These are phyloP conservation scores for Haberlea rhodopensis DNA, from an alignment of 257 asterid genomes.

Conservation along the genomic window DNA sequence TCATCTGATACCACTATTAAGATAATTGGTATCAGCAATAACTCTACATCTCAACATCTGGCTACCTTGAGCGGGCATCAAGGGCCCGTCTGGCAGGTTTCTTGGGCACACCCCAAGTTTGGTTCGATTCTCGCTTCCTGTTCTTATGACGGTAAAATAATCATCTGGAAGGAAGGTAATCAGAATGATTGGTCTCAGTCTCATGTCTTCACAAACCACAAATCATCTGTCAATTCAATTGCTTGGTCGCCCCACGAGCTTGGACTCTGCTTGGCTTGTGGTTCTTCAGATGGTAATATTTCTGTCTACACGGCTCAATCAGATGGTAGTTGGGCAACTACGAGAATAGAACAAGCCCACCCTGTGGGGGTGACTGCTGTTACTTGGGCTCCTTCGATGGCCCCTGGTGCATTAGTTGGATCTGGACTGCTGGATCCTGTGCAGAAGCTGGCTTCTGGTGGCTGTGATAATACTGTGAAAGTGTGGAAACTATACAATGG, in stretches of 20 bases:
- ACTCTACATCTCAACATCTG: slow-evolving; percentile 53
- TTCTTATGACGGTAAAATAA: slow-evolving; percentile 61
- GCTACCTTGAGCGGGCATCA: slow-evolving; percentile 62
- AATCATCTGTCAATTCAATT: slow-evolving; percentile 53
- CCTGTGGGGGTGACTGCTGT: slow-evolving; percentile 71
- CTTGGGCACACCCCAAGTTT: slow-evolving; percentile 72
- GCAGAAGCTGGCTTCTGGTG: slow-evolving; percentile 70
- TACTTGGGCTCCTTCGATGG: slow-evolving; percentile 62
- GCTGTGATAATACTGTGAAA: slow-evolving; percentile 60
- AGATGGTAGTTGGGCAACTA: slow-evolving; percentile 54
- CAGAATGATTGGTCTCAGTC: slow-evolving; percentile 54
- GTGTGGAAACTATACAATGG: slow-evolving; percentile 57
- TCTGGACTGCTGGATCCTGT: slow-evolving; percentile 44
- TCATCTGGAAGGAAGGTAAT: slow-evolving; percentile 62
- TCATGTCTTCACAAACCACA: slow-evolving; percentile 50
- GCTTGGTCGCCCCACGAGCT: slow-evolving; percentile 68
- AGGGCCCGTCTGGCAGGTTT: slow-evolving; percentile 74
- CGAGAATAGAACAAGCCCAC: slow-evolving; percentile 58
- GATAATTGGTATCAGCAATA: slow-evolving; percentile 46
- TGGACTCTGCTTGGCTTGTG: slow-evolving; percentile 61
- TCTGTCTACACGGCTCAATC: slow-evolving; percentile 43
- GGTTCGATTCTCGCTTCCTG: slow-evolving; percentile 62
- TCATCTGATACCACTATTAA: slow-evolving; percentile 60
- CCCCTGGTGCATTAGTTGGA: slow-evolving; percentile 60
- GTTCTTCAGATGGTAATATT: slow-evolving; percentile 60